Evolutionary conservation across 768 basidiomycete genomes (phyloP).

Genomic region (Lentinula detonsa): DNA sequence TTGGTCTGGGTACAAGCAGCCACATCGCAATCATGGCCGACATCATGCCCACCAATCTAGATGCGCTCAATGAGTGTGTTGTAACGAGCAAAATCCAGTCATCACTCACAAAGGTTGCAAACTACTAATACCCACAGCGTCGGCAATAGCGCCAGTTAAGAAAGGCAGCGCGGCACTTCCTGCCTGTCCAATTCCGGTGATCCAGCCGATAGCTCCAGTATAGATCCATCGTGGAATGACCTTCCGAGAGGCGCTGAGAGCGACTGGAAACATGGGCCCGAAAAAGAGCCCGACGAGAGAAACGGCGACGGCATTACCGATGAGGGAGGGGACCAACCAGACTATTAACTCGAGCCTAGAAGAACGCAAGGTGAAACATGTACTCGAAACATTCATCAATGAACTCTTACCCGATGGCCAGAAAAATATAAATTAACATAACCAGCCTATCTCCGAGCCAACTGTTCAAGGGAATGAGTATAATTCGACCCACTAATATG

Average conservation of each 20-base stretch:
- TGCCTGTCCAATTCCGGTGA: slow-evolving; percentile 63
- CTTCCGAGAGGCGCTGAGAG: slow-evolving; percentile 64
- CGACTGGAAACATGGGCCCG: slow-evolving; percentile 73
- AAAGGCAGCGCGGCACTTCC: slow-evolving; percentile 72
- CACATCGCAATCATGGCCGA: slow-evolving; percentile 49
- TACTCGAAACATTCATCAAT: background rate
- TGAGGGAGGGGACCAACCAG: slow-evolving; percentile 64
- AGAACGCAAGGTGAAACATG: background rate
- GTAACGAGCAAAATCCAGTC: background rate
- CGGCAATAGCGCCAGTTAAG: slow-evolving; percentile 63
- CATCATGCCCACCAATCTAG: slow-evolving; percentile 58
- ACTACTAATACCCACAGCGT: slow-evolving; percentile 52
- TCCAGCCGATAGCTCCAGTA: slow-evolving; percentile 60
- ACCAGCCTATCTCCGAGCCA: slow-evolving; percentile 53
- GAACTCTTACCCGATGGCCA: slow-evolving; percentile 39
- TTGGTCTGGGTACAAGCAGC: slow-evolving; percentile 38
- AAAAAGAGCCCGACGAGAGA: slow-evolving; percentile 61
- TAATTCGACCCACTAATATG: slow-evolving; percentile 49
- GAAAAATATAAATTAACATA: slow-evolving; percentile 43
- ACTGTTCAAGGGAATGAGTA: slow-evolving; percentile 49
- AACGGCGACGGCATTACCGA: slow-evolving; percentile 59
- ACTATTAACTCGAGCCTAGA: slow-evolving; percentile 56
- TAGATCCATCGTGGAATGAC: slow-evolving; percentile 70
- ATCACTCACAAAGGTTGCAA: slow-evolving; percentile 56
- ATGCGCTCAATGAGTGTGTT: background rate